A percentile compares a stretch with the other conserved stretches of the same genome.
These are phyloP conservation scores for Proliferodiscus dingleyae DNA, from an alignment of 2,329 filamentous ascomycete genomes.

Conservation along the genomic window DNA sequence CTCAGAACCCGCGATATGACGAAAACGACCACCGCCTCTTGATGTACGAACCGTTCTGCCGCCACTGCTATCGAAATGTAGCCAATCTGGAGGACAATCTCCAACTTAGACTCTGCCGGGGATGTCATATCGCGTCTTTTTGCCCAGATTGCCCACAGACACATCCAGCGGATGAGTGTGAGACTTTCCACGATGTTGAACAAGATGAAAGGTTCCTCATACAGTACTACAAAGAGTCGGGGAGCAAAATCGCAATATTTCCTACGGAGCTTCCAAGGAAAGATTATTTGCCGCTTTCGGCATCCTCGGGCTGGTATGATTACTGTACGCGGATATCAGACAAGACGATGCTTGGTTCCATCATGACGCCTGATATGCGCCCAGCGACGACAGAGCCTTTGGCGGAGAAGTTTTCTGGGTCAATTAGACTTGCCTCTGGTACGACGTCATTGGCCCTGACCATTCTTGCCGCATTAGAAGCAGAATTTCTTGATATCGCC, in stretches of 20 bases:
- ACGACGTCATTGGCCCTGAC: slow-evolving; percentile 15
- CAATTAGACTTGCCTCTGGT: slow-evolving; percentile 7
- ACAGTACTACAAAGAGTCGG: slow-evolving; percentile 5
- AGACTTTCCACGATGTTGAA: slow-evolving; percentile 1
- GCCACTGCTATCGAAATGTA: slow-evolving; percentile 11
- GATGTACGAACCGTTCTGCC: slow-evolving; percentile 17
- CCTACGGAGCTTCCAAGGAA: slow-evolving; percentile 9
- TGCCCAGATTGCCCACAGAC: slow-evolving; percentile 9
- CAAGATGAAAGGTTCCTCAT: slow-evolving; percentile 12
- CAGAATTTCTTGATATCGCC: slow-evolving; percentile 4
- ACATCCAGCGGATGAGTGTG: slow-evolving; percentile 7
- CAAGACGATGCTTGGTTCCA: background rate
- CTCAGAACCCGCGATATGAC: slow-evolving; percentile 1
- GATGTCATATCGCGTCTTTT: slow-evolving; percentile 10
- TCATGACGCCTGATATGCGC: background rate
- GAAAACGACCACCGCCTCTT: slow-evolving; percentile 9
- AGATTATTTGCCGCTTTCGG: slow-evolving; percentile 13
- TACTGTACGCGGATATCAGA: slow-evolving; percentile 19
- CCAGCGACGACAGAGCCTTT: slow-evolving; percentile 1
- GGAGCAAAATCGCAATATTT: slow-evolving; percentile 2
- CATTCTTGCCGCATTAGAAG: slow-evolving; percentile 17
- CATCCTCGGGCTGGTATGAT: slow-evolving; percentile 13
- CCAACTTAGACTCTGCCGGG: slow-evolving; percentile 8
- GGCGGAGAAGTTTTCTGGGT: background rate
- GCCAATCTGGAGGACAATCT: slow-evolving; percentile 7